Conservation (phyloP, 2,329 filamentous ascomycete genomes). For the Cordyceps fumosorosea region DNA sequence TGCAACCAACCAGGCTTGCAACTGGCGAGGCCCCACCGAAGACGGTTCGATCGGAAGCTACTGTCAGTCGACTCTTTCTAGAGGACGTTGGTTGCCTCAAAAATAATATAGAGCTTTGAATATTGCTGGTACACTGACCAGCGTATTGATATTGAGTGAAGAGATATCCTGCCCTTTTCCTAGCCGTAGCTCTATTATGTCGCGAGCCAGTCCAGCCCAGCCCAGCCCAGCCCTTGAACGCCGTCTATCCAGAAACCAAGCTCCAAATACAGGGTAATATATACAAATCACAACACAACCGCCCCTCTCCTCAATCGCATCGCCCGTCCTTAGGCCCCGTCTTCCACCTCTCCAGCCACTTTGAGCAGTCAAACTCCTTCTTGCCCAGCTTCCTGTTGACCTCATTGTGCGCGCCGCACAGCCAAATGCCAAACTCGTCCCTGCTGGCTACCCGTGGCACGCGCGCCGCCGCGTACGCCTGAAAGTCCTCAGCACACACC, state of each 20-base stretch:
- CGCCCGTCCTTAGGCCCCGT: slow-evolving; percentile 74
- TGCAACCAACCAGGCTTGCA: not conserved
- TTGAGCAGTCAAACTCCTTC: slow-evolving; percentile 77
- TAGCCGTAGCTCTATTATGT: not conserved
- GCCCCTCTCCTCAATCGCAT: slow-evolving; percentile 38
- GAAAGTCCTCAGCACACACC: slow-evolving; percentile 91
- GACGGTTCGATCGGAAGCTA: not conserved
- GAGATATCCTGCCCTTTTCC: not conserved
- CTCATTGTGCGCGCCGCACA: slow-evolving; percentile 81
- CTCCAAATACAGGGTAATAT: not conserved
- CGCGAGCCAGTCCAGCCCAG: not conserved
- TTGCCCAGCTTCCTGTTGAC: slow-evolving; percentile 90
- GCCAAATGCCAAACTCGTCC: slow-evolving; percentile 72
- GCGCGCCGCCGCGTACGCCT: slow-evolving; percentile 68
- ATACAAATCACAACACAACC: not conserved
- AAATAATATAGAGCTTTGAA: not conserved
- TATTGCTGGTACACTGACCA: not conserved
- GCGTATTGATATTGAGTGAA: not conserved
- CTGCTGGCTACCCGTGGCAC: slow-evolving; percentile 53
- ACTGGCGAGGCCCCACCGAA: not conserved
- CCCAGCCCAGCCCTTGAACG: not conserved
- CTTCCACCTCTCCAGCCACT: slow-evolving; percentile 92
- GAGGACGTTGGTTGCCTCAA: not conserved
- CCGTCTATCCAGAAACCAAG: not conserved
- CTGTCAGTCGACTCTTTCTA: not conserved